phyloP scores from a whole-genome alignment of 2,329 filamentous ascomycete species.

The Hortaea werneckii region DNA sequence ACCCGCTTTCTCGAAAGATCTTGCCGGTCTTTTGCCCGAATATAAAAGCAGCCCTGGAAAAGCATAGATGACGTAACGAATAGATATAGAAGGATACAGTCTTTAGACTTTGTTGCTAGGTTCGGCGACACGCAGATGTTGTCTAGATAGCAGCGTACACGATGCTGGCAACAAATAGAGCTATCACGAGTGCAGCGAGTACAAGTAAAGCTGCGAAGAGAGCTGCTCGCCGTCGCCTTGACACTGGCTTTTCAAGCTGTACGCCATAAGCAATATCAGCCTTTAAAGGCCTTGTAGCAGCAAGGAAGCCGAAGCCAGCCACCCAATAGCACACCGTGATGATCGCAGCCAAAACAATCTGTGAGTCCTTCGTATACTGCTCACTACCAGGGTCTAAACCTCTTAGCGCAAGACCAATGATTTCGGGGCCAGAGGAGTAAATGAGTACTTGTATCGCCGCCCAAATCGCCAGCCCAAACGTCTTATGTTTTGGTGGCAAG shows the following conservation, averaged over 20 bases:
- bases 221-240: background rate
- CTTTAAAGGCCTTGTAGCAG: background rate
- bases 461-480: constrained; percentile 1
- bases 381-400: background rate
- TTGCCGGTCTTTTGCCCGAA: background rate
- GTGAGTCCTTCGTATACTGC: constrained; percentile 1
- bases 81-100: no score
- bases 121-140: no score
- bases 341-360: background rate
- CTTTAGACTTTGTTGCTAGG: no score
- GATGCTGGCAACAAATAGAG: background rate
- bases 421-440: constrained; percentile 2
- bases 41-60: background rate
- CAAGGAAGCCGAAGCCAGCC: background rate
- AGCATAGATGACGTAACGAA: no score
- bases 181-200: background rate
- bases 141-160: background rate
- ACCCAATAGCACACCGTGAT: constrained; percentile 3
- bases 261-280: background rate
- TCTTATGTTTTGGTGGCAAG: constrained; percentile 2
- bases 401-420: constrained; percentile 1
- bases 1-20: background rate
- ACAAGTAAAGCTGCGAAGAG: background rate
- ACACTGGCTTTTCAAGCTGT: background rate
- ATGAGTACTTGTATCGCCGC: constrained; percentile 1